Evolutionary conservation across 2,329 filamentous ascomycete genomes (phyloP).

Genomic region (Colletotrichum lini): DNA sequence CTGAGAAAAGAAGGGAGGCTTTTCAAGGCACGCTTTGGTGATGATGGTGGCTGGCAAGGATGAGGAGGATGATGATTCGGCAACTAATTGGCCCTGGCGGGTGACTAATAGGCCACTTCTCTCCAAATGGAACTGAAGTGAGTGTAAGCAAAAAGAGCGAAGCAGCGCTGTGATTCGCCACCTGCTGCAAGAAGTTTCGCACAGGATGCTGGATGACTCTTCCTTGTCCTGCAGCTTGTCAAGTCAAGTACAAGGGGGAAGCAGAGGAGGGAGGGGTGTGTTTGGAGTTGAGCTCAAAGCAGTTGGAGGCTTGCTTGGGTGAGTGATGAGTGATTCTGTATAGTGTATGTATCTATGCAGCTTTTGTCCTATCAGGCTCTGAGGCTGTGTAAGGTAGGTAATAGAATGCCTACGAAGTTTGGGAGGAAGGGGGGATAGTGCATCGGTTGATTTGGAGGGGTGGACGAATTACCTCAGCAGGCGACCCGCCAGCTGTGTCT

Average conservation of each 20-base stretch:
- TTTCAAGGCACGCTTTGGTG: background rate
- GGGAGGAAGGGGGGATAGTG: background rate
- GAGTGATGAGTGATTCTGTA: constrained; percentile 33
- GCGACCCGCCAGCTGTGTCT: background rate
- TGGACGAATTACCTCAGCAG: constrained; percentile 28
- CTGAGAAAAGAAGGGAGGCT: background rate
- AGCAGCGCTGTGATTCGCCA: constrained; percentile 29
- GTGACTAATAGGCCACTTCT: constrained; percentile 34
- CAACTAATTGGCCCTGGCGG: constrained; percentile 20
- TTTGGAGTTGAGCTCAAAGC: background rate
- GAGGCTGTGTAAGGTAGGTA: background rate
- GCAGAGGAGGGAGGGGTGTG: background rate
- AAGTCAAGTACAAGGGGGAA: background rate
- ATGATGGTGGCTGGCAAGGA: background rate
- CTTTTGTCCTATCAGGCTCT: constrained; percentile 4
- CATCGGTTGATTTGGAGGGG: background rate
- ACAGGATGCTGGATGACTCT: constrained; percentile 17
- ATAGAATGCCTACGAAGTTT: no score
- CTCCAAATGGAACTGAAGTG: background rate
- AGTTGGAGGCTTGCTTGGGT: background rate
- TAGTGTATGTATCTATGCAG: constrained; percentile 35
- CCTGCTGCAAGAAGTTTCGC: constrained; percentile 5
- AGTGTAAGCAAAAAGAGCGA: constrained; percentile 6
- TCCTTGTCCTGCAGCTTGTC: background rate
- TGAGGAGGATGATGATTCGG: constrained; percentile 24